A percentile compares a stretch with the other conserved stretches of the same genome.
Evolutionary conservation across 2,329 filamentous ascomycete species (phyloP).

Genomic region (Xylaria arbuscula): DNA sequence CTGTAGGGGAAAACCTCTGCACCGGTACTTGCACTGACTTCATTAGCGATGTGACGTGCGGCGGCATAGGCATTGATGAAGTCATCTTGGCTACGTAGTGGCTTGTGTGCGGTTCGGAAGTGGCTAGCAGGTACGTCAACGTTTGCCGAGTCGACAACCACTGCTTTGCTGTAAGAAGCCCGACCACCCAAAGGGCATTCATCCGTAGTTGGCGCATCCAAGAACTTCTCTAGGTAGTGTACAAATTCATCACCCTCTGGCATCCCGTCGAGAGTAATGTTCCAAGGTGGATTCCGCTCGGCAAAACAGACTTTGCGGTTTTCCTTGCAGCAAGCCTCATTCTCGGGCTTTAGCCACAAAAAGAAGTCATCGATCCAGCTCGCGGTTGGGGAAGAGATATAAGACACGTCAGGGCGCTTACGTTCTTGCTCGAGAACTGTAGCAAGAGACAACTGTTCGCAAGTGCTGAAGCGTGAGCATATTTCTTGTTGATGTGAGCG

Average conservation of each 20-base stretch:
- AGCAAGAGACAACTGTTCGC: conserved; percentile 82
- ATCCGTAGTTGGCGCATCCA: conserved; percentile 80
- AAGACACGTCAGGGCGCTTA: conserved; percentile 87
- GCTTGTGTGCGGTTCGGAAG: conserved; percentile 91
- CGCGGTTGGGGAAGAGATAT: conserved; percentile 86
- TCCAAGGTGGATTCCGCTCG: conserved; percentile 83
- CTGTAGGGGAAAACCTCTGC: conserved; percentile 95
- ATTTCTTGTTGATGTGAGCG: conserved; percentile 83
- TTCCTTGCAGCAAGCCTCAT: conserved; percentile 79
- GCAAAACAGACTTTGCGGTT: conserved; percentile 80
- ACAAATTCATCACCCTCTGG: conserved; percentile 93
- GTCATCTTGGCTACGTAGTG: conserved; percentile 86
- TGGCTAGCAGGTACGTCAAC: conserved; percentile 82
- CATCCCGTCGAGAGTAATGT: conserved; percentile 89
- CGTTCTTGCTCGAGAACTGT: conserved; percentile 95
- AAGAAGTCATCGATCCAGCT: conserved; percentile 99
- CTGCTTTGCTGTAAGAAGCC: conserved; percentile 85
- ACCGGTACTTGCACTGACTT: conserved; percentile 76
- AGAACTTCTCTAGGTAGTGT: conserved; percentile 84
- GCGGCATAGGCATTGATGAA: conserved; percentile 93
- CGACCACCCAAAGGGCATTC: conserved; percentile 89
- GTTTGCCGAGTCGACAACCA: conserved; percentile 78
- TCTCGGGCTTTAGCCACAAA: conserved; percentile 90
- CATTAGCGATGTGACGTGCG: conserved; percentile 85
- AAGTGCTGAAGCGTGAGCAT: conserved; percentile 91